Evolutionary conservation across 2,329 filamentous ascomycete species (phyloP), one percentile per base, ranked within the genome.

Genomic region (Colletotrichum chrysophilum): DNA sequence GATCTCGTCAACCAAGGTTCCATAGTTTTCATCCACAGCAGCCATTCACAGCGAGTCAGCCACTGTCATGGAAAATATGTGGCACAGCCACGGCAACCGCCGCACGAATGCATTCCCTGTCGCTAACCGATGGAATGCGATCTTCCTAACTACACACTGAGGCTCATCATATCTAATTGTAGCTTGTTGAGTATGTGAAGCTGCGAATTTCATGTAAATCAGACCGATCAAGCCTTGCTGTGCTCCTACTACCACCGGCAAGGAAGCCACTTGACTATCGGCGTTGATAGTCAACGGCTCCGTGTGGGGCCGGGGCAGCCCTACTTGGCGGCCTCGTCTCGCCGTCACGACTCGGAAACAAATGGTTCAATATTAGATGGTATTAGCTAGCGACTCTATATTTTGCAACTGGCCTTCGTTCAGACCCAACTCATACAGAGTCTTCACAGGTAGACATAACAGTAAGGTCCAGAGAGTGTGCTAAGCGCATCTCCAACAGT

Each of bases 401-500:
- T 48, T 48, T n/a, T 21, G 5, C 43, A 21, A 52, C 4, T 52
- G 12, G 43, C 6, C 43, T 52, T 13, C 12, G n/a, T 21, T 21
- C n/a, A 52, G 10, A 12, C 1, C 43, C 10, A 52, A 24, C 18
- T n/a, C 5, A 48, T 48, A 10, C 38, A 10, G 18, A 14, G 3
- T 12, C 7, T 21, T 71, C 24, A 73, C 21, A 70, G 21, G 52
- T 81, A 83, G 1, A 77, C 77, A 48, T 81, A 83, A 55, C 80
- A 83, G 56, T 82, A 81, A 2, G 80, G 81, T 4, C 74, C 74
- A 5, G 36, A 28, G 2, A 75, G 66, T 21, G 79, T 77, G 64
- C 81, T 82, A 72, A 82, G 78, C 10, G 82, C 60, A 36, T 83
- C 80, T 14, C 76, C 78, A 43, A 80, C 77, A 7, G 74, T 77